Evolutionary conservation across 441 rosid genomes (phyloP).

Genomic region (Mallotus repandus): DNA sequence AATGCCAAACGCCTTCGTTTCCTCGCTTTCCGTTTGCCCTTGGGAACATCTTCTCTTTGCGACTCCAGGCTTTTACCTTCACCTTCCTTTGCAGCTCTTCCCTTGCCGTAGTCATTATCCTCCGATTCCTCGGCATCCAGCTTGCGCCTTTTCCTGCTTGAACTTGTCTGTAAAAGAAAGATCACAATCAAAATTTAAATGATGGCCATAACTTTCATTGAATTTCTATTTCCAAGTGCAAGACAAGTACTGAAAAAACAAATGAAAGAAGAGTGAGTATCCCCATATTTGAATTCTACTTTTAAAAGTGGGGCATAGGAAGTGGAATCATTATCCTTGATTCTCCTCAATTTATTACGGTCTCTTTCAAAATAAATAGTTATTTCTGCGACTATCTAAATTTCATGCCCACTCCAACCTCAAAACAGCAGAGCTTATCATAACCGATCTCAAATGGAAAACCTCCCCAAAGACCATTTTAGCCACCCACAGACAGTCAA

Average conservation of each 20-base stretch:
- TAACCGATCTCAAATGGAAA: neutral
- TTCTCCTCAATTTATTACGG: neutral
- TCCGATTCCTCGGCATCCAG: conserved; percentile 74
- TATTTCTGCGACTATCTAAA: neutral
- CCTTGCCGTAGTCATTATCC: conserved; percentile 54
- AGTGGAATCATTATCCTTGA: neutral
- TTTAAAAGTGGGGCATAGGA: neutral
- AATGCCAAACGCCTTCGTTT: conserved; percentile 65
- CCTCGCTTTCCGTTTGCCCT: conserved; percentile 83
- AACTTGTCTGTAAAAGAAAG: conserved; percentile 59
- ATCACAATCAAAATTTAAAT: conserved; percentile 14
- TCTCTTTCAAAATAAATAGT: neutral
- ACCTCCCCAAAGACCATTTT: neutral
- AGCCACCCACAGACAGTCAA: neutral
- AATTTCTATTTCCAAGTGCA: neutral
- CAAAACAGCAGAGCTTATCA: neutral
- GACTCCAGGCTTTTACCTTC: conserved; percentile 56
- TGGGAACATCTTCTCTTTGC: conserved; percentile 73
- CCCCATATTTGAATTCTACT: neutral
- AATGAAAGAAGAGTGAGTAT: neutral
- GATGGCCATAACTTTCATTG: neutral
- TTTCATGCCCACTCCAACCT: neutral
- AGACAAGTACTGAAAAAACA: too few species aligned
- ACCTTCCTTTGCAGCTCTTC: conserved; percentile 39
- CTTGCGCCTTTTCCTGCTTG: conserved; percentile 84